A percentile compares a stretch with the other conserved stretches of the same genome.
phyloP scores from a whole-genome alignment of 129 eudicot genomes.

The Escallonia herrerae region DNA sequence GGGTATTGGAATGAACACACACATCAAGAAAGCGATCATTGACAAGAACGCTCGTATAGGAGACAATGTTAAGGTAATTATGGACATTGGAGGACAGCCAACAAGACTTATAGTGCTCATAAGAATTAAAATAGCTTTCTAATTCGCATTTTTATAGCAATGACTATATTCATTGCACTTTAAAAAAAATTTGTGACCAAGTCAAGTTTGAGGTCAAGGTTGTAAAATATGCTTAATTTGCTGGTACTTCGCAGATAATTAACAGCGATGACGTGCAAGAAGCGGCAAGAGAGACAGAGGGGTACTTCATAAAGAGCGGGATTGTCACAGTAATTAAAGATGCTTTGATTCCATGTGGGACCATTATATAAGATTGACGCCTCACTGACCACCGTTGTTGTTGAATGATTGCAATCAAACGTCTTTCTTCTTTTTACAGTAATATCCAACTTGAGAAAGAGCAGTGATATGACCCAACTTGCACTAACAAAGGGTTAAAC shows the following conservation, averaged over 20 bases:
- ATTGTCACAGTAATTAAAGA: constrained; percentile 89
- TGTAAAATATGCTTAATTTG: too few relatives aligned
- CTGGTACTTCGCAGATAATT: constrained; percentile 42
- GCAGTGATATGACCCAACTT: too few relatives aligned
- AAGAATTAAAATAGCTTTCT: not conserved
- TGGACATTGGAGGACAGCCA: not conserved
- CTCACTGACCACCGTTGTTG: too few relatives aligned
- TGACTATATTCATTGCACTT: too few relatives aligned
- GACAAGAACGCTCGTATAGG: constrained; percentile 96
- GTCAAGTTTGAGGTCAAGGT: not conserved
- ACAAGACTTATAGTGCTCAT: too few relatives aligned
- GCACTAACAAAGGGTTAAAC: too few relatives aligned
- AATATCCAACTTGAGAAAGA: too few relatives aligned
- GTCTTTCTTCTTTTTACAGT: too few relatives aligned
- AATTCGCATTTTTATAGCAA: not conserved
- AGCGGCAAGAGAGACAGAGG: constrained; percentile 97
- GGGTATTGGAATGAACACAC: constrained; percentile 82
- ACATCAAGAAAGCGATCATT: constrained; percentile 84
- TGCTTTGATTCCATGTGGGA: constrained; percentile 79
- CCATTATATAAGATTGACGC: constrained; percentile 37
- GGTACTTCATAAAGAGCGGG: constrained; percentile 95
- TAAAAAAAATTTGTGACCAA: not conserved
- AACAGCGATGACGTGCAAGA: constrained; percentile 77
- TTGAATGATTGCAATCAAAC: too few relatives aligned
- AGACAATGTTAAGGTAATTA: constrained; percentile 73